phyloP scores from a whole-genome alignment of 805 yeast genomes.

The Brettanomyces anomalus region DNA sequence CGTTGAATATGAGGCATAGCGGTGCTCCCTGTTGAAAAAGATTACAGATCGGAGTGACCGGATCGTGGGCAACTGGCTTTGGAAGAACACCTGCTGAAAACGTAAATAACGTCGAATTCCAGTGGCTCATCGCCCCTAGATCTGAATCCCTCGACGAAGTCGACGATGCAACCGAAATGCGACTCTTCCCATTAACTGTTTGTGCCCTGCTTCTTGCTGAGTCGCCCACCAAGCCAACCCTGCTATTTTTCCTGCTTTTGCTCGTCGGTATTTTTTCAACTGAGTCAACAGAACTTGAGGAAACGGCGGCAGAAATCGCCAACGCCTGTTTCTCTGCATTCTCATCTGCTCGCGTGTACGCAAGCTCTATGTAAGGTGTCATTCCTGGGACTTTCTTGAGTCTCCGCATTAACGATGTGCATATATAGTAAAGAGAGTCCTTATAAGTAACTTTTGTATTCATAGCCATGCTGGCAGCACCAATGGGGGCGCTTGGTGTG shows the following conservation, averaged over 20 bases:
- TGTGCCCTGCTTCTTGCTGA: background rate
- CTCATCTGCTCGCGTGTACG: conserved; percentile 57
- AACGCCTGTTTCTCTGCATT: conserved; percentile 65
- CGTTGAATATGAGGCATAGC: conserved; percentile 74
- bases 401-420: conserved; percentile 45
- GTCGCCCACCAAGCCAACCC: background rate
- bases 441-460: conserved; percentile 52
- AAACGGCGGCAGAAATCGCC: conserved; percentile 13
- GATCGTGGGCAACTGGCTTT: conserved; percentile 70
- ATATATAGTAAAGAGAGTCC: conserved; percentile 65
- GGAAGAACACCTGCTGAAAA: conserved; percentile 74
- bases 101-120: conserved; percentile 40
- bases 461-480: conserved; percentile 39
- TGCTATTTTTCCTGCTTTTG: conserved; percentile 1
- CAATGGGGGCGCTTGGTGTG: conserved; percentile 38
- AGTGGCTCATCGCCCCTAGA: conserved; percentile 10
- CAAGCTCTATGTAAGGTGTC: conserved; percentile 56
- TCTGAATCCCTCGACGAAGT: background rate
- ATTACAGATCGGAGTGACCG: conserved; percentile 85
- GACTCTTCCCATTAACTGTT: background rate
- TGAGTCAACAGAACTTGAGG: background rate
- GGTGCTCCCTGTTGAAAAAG: conserved; percentile 91
- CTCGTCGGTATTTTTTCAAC: background rate
- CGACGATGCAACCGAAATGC: background rate
- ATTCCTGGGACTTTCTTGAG: conserved; percentile 56